A percentile compares a stretch with the other conserved stretches of the same genome.
Evolutionary conservation across 352 stramenopile species (phyloP).

Genomic region (Phytophthora foliorum): DNA sequence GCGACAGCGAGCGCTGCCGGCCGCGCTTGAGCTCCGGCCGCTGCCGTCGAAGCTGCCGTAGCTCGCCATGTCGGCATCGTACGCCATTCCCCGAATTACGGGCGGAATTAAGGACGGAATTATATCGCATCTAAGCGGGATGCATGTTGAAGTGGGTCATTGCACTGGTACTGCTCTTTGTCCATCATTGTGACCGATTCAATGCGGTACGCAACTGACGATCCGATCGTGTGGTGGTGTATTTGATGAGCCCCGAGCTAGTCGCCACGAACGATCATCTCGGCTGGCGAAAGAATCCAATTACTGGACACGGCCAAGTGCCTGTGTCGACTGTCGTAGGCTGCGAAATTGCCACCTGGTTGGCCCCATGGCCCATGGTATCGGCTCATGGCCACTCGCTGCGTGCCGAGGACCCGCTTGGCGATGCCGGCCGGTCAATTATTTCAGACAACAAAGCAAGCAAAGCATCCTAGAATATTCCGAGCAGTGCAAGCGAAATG

Average conservation of each 20-base stretch:
- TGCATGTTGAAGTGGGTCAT: constrained; percentile 11
- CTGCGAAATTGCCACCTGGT: constrained; percentile 30
- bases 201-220: no score
- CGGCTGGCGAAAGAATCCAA: constrained; percentile 20
- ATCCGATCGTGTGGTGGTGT: no score
- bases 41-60: constrained; percentile 13
- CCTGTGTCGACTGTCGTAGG: no score
- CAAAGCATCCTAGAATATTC: constrained; percentile 22
- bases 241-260: neutral
- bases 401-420: constrained; percentile 15
- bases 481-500: neutral
- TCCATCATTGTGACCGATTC: neutral
- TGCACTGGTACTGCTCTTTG: no score
- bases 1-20: constrained; percentile 8
- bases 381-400: constrained; percentile 1
- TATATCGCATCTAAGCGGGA: constrained; percentile 17
- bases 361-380: neutral
- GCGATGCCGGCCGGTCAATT: constrained; percentile 18
- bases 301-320: no score
- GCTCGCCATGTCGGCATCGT: constrained; percentile 23
- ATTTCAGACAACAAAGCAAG: constrained; percentile 8
- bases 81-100: constrained; percentile 19
- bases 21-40: constrained; percentile 14
- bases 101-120: neutral
- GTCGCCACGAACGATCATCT: neutral